Evolutionary conservation across 2,329 filamentous ascomycete species (phyloP), one percentile per base, ranked within the genome.

Genomic region (Colletotrichum camelliae): DNA sequence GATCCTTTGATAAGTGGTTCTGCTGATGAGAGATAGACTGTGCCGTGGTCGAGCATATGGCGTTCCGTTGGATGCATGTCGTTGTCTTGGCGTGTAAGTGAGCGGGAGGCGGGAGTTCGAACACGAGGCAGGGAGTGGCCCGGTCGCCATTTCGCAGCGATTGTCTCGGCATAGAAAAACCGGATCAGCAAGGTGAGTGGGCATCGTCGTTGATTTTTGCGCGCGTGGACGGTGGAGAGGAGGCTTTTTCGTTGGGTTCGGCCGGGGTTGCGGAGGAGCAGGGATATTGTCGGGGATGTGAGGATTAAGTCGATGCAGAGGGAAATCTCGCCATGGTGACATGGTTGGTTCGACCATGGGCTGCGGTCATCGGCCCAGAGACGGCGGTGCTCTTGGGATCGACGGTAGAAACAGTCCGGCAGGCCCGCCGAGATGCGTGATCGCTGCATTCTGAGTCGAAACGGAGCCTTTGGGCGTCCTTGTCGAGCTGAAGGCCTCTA

Each of bases 111-210:
- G 55, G 37, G 48, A 31, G 5, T 24, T 18, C 15, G n/a, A 37
- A 61, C 52, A 60, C 68, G 18, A 67, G 72, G 39, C 61, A 52
- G 55, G 69, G 69, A 31, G 31, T 39, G 68, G 52, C 24, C 68
- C 27, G 43, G 68, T 24, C 60, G 60, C 27, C 35, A 52, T 33
- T 33, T 33, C 15, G 67, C 52, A n/a, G 37, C 48, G 15, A 12
- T 37, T 31, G 55, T 72, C 72, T 75, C 61, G 68, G 72, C 69
- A 72, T 37, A 48, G 55, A 39, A 21, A 61, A 61, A 67, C 68
- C 62, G 68, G 72, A 75, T 75, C 68, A 52, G 15, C 72, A 15
- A 29, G 31, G 27, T 24, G 66, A 27, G 37, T 60, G 66, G 55
- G 55, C 55, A 37, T 31, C 29, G 57, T 64, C 67, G 60, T 60